A percentile compares a stretch with the other conserved stretches of the same genome.
Conservation (phyloP, 2,329 filamentous ascomycete genomes). For the Trichoderma afroharzianum region DNA sequence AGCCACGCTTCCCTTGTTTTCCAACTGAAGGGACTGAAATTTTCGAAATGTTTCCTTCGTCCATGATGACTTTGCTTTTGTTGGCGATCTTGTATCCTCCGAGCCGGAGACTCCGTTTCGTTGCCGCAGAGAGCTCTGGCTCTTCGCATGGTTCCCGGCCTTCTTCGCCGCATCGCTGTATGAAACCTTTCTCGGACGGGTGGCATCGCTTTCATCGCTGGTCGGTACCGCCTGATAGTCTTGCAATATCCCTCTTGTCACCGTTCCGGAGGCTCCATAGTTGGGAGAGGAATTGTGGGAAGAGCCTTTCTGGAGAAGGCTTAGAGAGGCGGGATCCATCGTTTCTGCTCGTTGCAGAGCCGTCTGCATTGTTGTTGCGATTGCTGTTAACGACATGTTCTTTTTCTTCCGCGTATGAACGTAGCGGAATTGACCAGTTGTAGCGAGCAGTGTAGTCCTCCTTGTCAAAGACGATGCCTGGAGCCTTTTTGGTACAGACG, state of each 20-base stretch:
- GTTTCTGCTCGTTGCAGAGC: conserved; percentile 17
- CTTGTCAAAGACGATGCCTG: background rate
- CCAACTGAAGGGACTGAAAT: conserved; percentile 66
- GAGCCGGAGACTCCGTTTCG: conserved; percentile 2
- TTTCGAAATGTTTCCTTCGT: conserved; percentile 47
- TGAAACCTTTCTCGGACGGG: conserved; percentile 12
- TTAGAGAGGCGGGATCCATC: conserved; percentile 18
- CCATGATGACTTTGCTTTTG: conserved; percentile 36
- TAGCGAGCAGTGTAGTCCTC: background rate
- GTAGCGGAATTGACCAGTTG: background rate
- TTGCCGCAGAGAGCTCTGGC: background rate
- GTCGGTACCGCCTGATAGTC: conserved; percentile 40
- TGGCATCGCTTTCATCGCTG: background rate
- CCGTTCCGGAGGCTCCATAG: conserved; percentile 43
- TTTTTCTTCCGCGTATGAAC: background rate
- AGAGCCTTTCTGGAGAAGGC: conserved; percentile 1
- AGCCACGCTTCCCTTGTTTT: conserved; percentile 82
- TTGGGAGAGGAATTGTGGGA: background rate
- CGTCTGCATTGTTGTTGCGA: conserved; percentile 7
- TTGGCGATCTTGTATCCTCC: background rate
- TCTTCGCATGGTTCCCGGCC: background rate
- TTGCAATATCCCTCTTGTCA: conserved; percentile 32
- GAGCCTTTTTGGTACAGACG: background rate
- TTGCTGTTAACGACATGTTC: background rate
- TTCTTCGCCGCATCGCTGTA: background rate